Conservation (phyloP, 1,284 basidiomycete genomes). For the Caloboletus inedulis region DNA sequence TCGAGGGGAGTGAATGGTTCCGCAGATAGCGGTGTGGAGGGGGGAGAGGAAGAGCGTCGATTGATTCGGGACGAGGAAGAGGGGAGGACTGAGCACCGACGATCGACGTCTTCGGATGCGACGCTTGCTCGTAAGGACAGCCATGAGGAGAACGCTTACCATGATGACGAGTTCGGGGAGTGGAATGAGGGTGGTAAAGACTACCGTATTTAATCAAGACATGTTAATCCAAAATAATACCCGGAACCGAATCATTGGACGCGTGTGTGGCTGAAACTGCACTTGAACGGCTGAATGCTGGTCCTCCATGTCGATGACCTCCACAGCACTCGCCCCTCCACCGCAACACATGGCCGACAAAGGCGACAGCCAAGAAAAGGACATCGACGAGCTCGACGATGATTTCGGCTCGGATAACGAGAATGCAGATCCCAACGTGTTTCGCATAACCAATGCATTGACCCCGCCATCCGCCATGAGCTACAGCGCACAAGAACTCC, state of each 20-base stretch:
- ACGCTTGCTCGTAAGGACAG: slow-evolving; percentile 34
- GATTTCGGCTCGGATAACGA: slow-evolving; percentile 40
- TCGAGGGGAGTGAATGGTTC: slow-evolving; percentile 14
- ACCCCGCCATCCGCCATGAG: slow-evolving; percentile 36
- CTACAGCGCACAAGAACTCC: slow-evolving; percentile 48
- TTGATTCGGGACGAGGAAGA: slow-evolving; percentile 28
- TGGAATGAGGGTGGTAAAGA: slow-evolving; percentile 25
- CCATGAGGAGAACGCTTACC: slow-evolving; percentile 13
- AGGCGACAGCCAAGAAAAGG: slow-evolving; percentile 31
- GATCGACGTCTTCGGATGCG: slow-evolving; percentile 39
- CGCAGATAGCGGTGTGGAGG: not conserved
- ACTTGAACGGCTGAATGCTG: not conserved
- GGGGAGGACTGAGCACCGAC: slow-evolving; percentile 28
- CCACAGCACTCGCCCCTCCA: not conserved
- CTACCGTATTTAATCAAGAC: slow-evolving; percentile 4
- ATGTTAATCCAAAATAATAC: not conserved
- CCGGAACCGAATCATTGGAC: not conserved
- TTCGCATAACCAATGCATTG: slow-evolving; percentile 47
- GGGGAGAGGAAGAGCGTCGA: slow-evolving; percentile 20
- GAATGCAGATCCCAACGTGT: slow-evolving; percentile 38
- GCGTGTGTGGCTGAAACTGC: slow-evolving; percentile 19
- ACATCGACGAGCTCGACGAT: slow-evolving; percentile 51
- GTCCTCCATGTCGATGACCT: not conserved
- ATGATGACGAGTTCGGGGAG: slow-evolving; percentile 37
- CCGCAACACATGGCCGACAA: slow-evolving; percentile 19